Percentiles rank a stretch among this genome's conserved stretches.
Conservation (phyloP, 1,139 yeast genomes). For the Geotrichum fermentans region DNA sequence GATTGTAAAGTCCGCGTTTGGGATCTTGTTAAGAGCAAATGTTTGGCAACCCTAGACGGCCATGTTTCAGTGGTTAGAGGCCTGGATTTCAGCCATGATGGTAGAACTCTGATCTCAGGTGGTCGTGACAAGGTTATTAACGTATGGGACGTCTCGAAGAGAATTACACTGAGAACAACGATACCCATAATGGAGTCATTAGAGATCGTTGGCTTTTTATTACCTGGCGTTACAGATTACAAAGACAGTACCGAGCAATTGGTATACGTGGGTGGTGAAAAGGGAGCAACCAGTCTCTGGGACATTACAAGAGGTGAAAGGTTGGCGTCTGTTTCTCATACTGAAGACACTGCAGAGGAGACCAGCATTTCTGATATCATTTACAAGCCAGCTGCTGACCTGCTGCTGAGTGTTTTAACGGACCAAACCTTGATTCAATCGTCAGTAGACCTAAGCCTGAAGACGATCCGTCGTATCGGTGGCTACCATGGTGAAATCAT, state of each 20-base stretch:
- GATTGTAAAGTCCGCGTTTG: slow-evolving; percentile 76
- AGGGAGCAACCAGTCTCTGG: slow-evolving; percentile 62
- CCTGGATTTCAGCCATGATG: slow-evolving; percentile 54
- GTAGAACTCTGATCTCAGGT: slow-evolving; percentile 62
- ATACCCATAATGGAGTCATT: slow-evolving; percentile 71
- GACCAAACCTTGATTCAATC: slow-evolving; percentile 75
- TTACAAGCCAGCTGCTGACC: slow-evolving; percentile 13
- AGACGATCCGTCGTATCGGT: slow-evolving; percentile 56
- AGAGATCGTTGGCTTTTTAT: slow-evolving; percentile 72
- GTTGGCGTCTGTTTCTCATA: slow-evolving; percentile 10
- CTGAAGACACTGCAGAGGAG: slow-evolving; percentile 25
- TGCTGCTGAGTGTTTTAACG: slow-evolving; percentile 47
- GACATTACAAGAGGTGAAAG: slow-evolving; percentile 32
- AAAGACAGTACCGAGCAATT: slow-evolving; percentile 33
- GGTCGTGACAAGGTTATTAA: slow-evolving; percentile 83
- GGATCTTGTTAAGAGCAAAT: slow-evolving; percentile 81
- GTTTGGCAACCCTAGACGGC: slow-evolving; percentile 57
- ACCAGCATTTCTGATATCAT: slow-evolving; percentile 25
- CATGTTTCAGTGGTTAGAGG: slow-evolving; percentile 89
- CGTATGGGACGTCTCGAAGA: slow-evolving; percentile 47
- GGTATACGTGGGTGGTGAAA: slow-evolving; percentile 78
- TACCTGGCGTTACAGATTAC: slow-evolving; percentile 29
- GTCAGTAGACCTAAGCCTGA: slow-evolving; percentile 38
- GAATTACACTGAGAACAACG: slow-evolving; percentile 55
- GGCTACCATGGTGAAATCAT: slow-evolving; percentile 97